A percentile compares a stretch with the other conserved stretches of the same genome.
phyloP scores from a whole-genome alignment of 2,329 filamentous ascomycete species.

The Bertia moriformis region DNA sequence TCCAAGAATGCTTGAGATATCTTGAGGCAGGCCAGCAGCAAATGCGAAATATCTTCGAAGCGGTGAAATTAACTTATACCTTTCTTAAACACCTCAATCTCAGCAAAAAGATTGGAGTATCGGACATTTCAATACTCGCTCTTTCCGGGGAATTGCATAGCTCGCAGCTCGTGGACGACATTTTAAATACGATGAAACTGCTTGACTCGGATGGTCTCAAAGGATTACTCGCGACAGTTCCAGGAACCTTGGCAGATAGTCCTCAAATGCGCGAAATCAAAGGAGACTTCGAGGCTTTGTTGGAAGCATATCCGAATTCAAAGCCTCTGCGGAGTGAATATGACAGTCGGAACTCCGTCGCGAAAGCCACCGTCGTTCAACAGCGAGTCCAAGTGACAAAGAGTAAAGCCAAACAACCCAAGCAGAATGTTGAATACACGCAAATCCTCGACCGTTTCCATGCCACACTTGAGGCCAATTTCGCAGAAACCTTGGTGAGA shows the following conservation, averaged over 20 bases:
- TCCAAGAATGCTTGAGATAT: conserved; percentile 19
- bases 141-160: conserved; percentile 34
- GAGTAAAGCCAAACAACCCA: conserved; percentile 34
- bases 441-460: conserved; percentile 30
- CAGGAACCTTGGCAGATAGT: not conserved
- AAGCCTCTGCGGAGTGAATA: conserved; percentile 33
- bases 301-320: conserved; percentile 9
- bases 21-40: conserved; percentile 21
- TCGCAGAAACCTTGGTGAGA: conserved; percentile 26
- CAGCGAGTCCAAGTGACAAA: conserved; percentile 43
- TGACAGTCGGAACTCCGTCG: conserved; percentile 32
- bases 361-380: conserved; percentile 41
- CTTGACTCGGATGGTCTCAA: conserved; percentile 13
- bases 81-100: conserved; percentile 15
- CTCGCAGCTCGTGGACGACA: conserved; percentile 32
- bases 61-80: conserved; percentile 7
- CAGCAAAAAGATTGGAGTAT: conserved; percentile 13
- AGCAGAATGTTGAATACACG: conserved; percentile 38
- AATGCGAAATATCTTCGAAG: conserved; percentile 15
- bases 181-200: conserved; percentile 33
- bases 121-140: conserved; percentile 20
- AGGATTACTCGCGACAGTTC: not conserved
- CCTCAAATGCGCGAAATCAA: conserved; percentile 6
- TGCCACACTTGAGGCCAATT: conserved; percentile 24
- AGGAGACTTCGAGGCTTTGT: conserved; percentile 11